A percentile compares a stretch with the other conserved stretches of the same genome.
Conservation (phyloP, 148 eudicot genomes). For the Hydrangea macrophylla region DNA sequence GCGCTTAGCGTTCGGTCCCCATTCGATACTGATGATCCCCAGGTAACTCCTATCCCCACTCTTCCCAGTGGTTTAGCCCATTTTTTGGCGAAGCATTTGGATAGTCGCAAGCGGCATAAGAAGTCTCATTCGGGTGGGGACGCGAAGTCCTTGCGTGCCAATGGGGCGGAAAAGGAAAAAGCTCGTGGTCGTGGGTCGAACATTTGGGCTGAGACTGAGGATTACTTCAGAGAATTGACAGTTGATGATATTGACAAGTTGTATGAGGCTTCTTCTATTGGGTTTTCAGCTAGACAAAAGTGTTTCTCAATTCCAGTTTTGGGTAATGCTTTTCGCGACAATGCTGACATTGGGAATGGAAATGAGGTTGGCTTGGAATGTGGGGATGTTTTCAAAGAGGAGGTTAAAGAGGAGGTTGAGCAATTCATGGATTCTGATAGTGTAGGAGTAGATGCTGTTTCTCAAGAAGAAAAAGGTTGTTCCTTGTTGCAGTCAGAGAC, state of each 20-base stretch:
- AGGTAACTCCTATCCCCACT: slow-evolving; percentile 33
- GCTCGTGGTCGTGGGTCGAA: slow-evolving; percentile 25
- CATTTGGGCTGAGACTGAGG: slow-evolving; percentile 73
- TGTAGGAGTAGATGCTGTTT: slow-evolving; percentile 7
- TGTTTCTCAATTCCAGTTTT: slow-evolving; percentile 44
- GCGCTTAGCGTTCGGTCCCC: slow-evolving; percentile 73
- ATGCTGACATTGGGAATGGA: slow-evolving; percentile 10
- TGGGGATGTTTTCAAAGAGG: slow-evolving; percentile 19
- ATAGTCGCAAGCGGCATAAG: slow-evolving; percentile 74
- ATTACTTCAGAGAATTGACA: slow-evolving; percentile 66
- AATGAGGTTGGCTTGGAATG: slow-evolving; percentile 7
- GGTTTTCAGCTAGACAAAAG: slow-evolving; percentile 30
- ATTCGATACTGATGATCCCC: slow-evolving; percentile 62
- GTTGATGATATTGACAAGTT: slow-evolving; percentile 68
- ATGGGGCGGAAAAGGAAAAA: slow-evolving; percentile 42
- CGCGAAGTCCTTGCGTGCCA: slow-evolving; percentile 42
- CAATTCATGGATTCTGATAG: slow-evolving; percentile 42
- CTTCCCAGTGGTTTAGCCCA: slow-evolving; percentile 65
- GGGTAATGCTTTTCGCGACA: slow-evolving; percentile 21
- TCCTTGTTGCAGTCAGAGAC: slow-evolving; percentile 21
- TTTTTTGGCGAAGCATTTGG: slow-evolving; percentile 50
- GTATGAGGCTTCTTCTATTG: slow-evolving; percentile 26
- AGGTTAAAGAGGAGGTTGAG: slow-evolving; percentile 21
- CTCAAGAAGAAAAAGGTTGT: slow-evolving; percentile 15
- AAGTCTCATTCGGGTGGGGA: slow-evolving; percentile 46